These are phyloP conservation scores for Pichia sp. DNA, from an alignment of 1,139 yeast species.

Conservation along the genomic window DNA sequence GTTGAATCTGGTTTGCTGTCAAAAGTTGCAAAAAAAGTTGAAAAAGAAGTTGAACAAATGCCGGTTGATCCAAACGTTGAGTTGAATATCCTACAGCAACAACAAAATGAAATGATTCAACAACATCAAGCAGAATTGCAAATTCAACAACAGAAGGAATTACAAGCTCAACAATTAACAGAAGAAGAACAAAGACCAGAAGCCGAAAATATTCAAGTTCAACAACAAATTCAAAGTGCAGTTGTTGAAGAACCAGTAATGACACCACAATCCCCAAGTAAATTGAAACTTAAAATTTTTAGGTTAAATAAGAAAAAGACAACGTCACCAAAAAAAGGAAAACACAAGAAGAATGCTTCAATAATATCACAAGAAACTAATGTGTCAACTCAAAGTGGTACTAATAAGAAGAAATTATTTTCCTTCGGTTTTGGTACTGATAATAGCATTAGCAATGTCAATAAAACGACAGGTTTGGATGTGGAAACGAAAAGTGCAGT, in stretches of 20 bases:
- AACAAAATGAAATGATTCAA: not conserved
- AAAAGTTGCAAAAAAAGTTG: slow-evolving; percentile 3
- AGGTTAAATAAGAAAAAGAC: slow-evolving; percentile 9
- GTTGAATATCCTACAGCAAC: slow-evolving; percentile 1
- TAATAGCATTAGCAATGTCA: not conserved
- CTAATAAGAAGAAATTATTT: slow-evolving; percentile 3
- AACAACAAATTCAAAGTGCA: not conserved
- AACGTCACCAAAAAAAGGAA: not conserved
- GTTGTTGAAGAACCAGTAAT: not conserved
- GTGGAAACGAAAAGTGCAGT: not conserved
- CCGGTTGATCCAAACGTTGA: slow-evolving; percentile 13
- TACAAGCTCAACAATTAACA: not conserved
- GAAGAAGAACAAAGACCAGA: not conserved
- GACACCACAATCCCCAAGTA: slow-evolving; percentile 5
- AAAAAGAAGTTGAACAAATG: slow-evolving; percentile 8
- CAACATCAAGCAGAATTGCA: slow-evolving; percentile 1
- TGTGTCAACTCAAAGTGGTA: not conserved
- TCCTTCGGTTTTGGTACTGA: slow-evolving; percentile 4
- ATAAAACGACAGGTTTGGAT: not conserved
- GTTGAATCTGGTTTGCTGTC: slow-evolving; percentile 2
- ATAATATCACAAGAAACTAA: slow-evolving; percentile 10
- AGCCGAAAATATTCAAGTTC: not conserved
- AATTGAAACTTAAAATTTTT: slow-evolving; percentile 5
- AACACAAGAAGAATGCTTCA: slow-evolving; percentile 6
- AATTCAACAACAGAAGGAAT: not conserved